Conservation (phyloP, 768 basidiomycete species). For the Kwoniella dendrophila region DNA sequence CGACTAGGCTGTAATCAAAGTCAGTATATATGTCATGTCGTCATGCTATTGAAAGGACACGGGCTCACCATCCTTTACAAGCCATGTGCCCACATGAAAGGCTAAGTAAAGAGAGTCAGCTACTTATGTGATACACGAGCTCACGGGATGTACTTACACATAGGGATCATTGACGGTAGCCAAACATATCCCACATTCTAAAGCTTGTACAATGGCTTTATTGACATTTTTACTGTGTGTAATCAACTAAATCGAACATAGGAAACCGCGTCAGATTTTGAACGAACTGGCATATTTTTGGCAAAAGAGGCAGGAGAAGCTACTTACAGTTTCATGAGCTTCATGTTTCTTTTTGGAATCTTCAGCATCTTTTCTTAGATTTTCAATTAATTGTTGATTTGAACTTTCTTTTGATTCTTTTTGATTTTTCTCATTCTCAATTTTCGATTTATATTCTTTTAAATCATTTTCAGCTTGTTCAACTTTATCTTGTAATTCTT, state of each 20-base stretch:
- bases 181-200: slow-evolving; percentile 42
- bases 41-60: not conserved
- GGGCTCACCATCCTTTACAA: slow-evolving; percentile 44
- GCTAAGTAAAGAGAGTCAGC: too few species aligned
- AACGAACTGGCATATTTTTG: too few species aligned
- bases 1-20: slow-evolving; percentile 31
- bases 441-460: slow-evolving; percentile 5
- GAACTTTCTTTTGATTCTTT: not conserved
- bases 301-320: too few species aligned
- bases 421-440: slow-evolving; percentile 13
- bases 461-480: not conserved
- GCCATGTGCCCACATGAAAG: slow-evolving; percentile 49
- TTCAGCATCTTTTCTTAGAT: not conserved
- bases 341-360: too few species aligned
- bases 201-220: slow-evolving; percentile 31
- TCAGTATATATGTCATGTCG: not conserved
- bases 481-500: slow-evolving; percentile 13
- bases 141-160: slow-evolving; percentile 31
- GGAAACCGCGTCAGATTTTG: too few species aligned
- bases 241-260: slow-evolving; percentile 16
- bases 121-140: not conserved
- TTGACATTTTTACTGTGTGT: slow-evolving; percentile 20
- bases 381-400: not conserved
- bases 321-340: too few species aligned
- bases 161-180: slow-evolving; percentile 45